Evolutionary conservation across 352 stramenopile species (phyloP).

Genomic region (Phytophthora tentaculata): DNA sequence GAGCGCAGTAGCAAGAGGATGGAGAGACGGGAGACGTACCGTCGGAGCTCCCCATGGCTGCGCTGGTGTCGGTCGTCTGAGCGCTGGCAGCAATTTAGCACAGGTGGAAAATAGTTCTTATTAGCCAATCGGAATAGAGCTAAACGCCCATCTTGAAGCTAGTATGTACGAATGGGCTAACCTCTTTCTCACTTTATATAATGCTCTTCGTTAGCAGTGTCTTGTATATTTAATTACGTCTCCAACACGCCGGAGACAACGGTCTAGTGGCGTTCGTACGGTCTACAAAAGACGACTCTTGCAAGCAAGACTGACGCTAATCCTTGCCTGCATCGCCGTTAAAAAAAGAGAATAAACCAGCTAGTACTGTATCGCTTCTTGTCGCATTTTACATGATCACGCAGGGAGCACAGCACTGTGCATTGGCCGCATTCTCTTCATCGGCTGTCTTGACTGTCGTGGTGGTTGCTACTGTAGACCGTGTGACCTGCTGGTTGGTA

Average conservation of each 20-base stretch:
- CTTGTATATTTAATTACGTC: too few relatives aligned
- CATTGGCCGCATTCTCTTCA: constrained; percentile 46
- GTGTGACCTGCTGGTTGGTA: constrained; percentile 68
- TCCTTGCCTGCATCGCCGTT: constrained; percentile 11
- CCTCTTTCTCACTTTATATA: too few relatives aligned
- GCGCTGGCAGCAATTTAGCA: not conserved
- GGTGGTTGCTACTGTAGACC: constrained; percentile 27
- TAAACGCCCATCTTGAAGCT: not conserved
- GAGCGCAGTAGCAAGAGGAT: not conserved
- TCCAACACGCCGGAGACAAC: constrained; percentile 11
- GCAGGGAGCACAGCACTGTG: constrained; percentile 71
- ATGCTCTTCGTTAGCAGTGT: too few relatives aligned
- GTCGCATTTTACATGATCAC: constrained; percentile 60
- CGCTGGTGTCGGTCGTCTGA: constrained; percentile 5
- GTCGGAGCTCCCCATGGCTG: constrained; percentile 58
- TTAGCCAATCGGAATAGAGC: constrained; percentile 1
- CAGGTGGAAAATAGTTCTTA: not conserved
- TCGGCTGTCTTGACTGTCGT: constrained; percentile 30
- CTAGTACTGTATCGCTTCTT: constrained; percentile 21
- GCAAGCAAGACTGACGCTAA: constrained; percentile 14
- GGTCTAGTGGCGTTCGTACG: constrained; percentile 18
- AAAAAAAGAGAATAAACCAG: constrained; percentile 12
- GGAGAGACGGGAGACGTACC: constrained; percentile 41
- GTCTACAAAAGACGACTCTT: constrained; percentile 32
- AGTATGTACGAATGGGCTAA: too few relatives aligned